Conservation (phyloP, 1,284 basidiomycete species). For the Ganoderma leucocontextum region DNA sequence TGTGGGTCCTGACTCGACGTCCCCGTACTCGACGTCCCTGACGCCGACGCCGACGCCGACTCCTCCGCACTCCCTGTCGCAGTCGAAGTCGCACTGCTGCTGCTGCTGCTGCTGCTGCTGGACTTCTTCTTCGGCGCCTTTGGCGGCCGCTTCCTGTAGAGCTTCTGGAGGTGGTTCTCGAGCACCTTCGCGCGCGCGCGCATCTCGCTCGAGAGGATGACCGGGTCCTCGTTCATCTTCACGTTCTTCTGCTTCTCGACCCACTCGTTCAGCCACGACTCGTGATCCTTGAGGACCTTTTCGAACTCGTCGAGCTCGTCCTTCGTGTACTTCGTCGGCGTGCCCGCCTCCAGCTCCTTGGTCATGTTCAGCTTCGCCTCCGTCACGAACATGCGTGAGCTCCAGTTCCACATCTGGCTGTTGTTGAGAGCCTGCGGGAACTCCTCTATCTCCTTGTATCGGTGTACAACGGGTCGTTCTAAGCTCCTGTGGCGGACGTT, state of each 20-base stretch:
- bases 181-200: constrained; percentile 81
- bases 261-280: constrained; percentile 80
- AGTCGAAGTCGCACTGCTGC: constrained; percentile 13
- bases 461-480: constrained; percentile 84
- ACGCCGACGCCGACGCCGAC: constrained; percentile 31
- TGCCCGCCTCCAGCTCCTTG: constrained; percentile 59
- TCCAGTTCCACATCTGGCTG: constrained; percentile 85
- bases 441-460: constrained; percentile 87
- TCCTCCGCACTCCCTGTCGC: constrained; percentile 8
- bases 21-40: constrained; percentile 24
- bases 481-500: constrained; percentile 59
- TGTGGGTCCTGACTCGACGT: background rate
- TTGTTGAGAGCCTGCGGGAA: constrained; percentile 79
- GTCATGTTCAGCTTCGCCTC: constrained; percentile 82
- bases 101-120: constrained; percentile 27
- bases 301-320: constrained; percentile 85
- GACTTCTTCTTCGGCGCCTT: constrained; percentile 57
- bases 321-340: constrained; percentile 80
- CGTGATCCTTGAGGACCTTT: constrained; percentile 77
- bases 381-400: constrained; percentile 80
- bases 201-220: constrained; percentile 84
- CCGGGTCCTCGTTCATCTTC: constrained; percentile 80
- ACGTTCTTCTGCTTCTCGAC: constrained; percentile 84
- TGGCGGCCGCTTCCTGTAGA: constrained; percentile 73
- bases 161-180: constrained; percentile 75